phyloP scores from a whole-genome alignment of 345 rosid species.

The Linum usitatissimum region DNA sequence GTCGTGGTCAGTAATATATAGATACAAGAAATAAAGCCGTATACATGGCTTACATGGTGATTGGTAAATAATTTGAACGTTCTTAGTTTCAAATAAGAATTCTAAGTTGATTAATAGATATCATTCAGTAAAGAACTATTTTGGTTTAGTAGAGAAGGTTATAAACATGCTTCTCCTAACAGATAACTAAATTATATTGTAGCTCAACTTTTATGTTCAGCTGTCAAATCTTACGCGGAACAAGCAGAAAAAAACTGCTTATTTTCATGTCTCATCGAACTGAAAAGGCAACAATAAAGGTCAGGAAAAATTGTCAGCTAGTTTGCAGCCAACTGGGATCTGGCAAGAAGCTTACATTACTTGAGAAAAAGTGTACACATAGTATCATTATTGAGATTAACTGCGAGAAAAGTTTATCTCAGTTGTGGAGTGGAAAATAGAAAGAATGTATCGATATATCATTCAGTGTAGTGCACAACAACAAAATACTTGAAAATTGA shows the following conservation, averaged over 20 bases:
- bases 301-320: constrained; percentile 5
- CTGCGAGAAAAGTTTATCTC: constrained; percentile 2
- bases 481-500: constrained; percentile 11
- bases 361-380: not conserved
- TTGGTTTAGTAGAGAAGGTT: no score
- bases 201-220: no score
- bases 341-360: not conserved
- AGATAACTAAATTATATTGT: no score
- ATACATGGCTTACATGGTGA: no score
- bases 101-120: no score
- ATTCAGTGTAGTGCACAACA: constrained; percentile 10
- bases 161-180: no score
- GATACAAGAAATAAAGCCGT: no score
- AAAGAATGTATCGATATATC: constrained; percentile 24
- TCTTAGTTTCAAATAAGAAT: no score
- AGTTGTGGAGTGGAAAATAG: constrained; percentile 11
- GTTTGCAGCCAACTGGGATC: not conserved
- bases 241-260: constrained; percentile 5
- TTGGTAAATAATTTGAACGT: no score
- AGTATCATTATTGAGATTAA: constrained; percentile 1
- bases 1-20: no score
- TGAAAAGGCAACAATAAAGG: constrained; percentile 1
- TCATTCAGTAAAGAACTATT: no score
- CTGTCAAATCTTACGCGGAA: not conserved
- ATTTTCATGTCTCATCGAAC: not conserved